Percentiles rank a stretch among this genome's conserved stretches.
Evolutionary conservation across 2,329 filamentous ascomycete genomes (phyloP).

Genomic region (Cadophora luteo-olivacea): DNA sequence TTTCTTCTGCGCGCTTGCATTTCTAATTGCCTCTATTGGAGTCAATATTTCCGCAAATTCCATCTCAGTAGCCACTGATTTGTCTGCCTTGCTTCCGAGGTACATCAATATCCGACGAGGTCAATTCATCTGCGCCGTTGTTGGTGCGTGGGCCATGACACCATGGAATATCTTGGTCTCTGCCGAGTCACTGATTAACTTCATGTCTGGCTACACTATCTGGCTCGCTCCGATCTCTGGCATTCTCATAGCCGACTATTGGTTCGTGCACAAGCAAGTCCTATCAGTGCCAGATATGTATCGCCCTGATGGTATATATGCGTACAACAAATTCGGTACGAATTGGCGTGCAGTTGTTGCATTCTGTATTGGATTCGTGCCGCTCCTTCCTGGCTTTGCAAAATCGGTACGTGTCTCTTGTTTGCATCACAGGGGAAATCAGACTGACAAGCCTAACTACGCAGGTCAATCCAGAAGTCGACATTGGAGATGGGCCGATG

Average conservation of each 20-base stretch:
- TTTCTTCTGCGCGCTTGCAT: constrained; percentile 47
- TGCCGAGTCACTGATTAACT: constrained; percentile 47
- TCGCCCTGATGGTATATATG: constrained; percentile 13
- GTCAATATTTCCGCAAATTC: constrained; percentile 39
- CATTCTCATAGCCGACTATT: no score
- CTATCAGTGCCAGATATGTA: no score
- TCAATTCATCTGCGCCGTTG: constrained; percentile 14
- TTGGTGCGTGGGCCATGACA: constrained; percentile 19
- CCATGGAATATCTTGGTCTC: constrained; percentile 21
- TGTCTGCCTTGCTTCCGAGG: constrained; percentile 47
- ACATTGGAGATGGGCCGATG: constrained; percentile 17
- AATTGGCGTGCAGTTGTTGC: constrained; percentile 52
- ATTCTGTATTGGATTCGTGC: constrained; percentile 47
- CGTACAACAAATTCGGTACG: constrained; percentile 43
- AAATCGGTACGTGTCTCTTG: not conserved
- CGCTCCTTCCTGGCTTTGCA: constrained; percentile 23
- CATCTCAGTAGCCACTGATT: constrained; percentile 47
- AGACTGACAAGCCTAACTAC: not conserved
- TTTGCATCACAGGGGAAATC: not conserved
- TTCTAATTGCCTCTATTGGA: constrained; percentile 47
- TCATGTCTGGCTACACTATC: constrained; percentile 44
- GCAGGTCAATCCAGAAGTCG: constrained; percentile 21
- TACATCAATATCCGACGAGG: constrained; percentile 21
- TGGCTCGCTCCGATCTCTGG: constrained; percentile 45
- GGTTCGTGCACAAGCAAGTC: no score